These are phyloP conservation scores for Purpureocillium takamizusanense DNA, from an alignment of 2,329 filamentous ascomycete genomes.

Conservation along the genomic window DNA sequence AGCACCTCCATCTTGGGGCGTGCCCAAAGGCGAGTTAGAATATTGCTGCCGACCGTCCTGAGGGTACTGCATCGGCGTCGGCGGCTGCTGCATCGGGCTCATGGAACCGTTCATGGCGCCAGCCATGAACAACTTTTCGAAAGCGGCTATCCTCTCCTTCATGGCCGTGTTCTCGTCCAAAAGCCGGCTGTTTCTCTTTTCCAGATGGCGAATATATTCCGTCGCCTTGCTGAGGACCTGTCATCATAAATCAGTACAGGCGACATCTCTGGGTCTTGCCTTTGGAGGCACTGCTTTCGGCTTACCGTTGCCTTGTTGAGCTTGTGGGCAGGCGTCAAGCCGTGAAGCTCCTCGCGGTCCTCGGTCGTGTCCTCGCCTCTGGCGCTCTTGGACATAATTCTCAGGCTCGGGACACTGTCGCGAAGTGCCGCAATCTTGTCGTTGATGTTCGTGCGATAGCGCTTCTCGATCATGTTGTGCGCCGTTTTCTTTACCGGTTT, in stretches of 20 bases:
- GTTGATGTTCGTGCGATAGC: constrained; percentile 92
- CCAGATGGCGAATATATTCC: constrained; percentile 88
- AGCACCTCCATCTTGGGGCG: constrained; percentile 29
- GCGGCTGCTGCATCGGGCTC: constrained; percentile 43
- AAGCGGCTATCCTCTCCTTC: constrained; percentile 67
- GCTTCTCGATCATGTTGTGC: constrained; percentile 97
- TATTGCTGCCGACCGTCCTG: constrained; percentile 33
- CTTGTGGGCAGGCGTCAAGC: constrained; percentile 81
- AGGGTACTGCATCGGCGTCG: constrained; percentile 42
- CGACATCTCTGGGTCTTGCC: not conserved
- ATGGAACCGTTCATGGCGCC: constrained; percentile 60
- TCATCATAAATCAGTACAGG: not conserved
- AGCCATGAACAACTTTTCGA: constrained; percentile 71
- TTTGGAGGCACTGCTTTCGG: not conserved
- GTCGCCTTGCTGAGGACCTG: constrained; percentile 85
- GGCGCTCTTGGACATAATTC: constrained; percentile 70
- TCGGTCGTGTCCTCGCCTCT: constrained; percentile 59
- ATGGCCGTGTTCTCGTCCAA: constrained; percentile 73
- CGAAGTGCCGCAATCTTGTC: constrained; percentile 91
- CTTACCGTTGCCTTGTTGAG: constrained; percentile 88
- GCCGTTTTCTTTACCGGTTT: constrained; percentile 75
- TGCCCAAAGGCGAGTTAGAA: constrained; percentile 33
- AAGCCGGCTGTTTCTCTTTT: constrained; percentile 79
- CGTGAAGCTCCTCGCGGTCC: constrained; percentile 66
- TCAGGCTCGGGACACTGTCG: constrained; percentile 84